Evolutionary conservation across 2,329 filamentous ascomycete genomes (phyloP).

Genomic region (Fusarium tanahbumbuense): DNA sequence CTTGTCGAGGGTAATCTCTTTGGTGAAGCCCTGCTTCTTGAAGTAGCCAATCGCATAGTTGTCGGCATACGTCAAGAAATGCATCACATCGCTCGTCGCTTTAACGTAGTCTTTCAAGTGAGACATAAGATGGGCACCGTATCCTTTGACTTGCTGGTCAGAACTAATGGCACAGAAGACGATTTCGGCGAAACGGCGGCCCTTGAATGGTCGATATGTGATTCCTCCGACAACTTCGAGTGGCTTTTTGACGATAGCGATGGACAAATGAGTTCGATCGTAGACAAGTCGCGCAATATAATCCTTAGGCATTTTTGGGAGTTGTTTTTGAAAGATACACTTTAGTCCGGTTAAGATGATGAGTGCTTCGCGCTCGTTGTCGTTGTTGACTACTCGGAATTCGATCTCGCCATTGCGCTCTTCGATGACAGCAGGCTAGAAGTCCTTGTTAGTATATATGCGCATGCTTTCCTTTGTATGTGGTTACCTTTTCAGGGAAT

Average conservation of each 20-base stretch:
- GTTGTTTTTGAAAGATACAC: constrained; percentile 97
- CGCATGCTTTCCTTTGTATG: rapidly evolving
- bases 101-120: constrained; percentile 99
- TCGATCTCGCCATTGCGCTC: constrained; percentile 95
- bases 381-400: constrained; percentile 98
- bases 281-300: constrained; percentile 98
- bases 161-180: constrained; percentile 98
- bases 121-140: constrained; percentile 97
- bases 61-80: constrained; percentile 98
- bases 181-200: constrained; percentile 94
- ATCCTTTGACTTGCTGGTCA: constrained; percentile 98
- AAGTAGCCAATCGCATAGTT: constrained; percentile 99
- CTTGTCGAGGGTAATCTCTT: constrained; percentile 93
- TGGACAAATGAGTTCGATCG: constrained; percentile 94
- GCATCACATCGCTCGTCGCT: constrained; percentile 95
- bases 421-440: constrained; percentile 86
- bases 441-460: not conserved
- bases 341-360: constrained; percentile 97
- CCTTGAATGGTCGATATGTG: constrained; percentile 94
- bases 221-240: constrained; percentile 97
- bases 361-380: constrained; percentile 85
- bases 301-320: constrained; percentile 99
- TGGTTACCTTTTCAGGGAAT: constrained; percentile 84
- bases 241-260: constrained; percentile 97
- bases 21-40: constrained; percentile 99